Base-by-base conservation (phyloP, 768 basidiomycete species). In the Amanita inopinata region DNA sequence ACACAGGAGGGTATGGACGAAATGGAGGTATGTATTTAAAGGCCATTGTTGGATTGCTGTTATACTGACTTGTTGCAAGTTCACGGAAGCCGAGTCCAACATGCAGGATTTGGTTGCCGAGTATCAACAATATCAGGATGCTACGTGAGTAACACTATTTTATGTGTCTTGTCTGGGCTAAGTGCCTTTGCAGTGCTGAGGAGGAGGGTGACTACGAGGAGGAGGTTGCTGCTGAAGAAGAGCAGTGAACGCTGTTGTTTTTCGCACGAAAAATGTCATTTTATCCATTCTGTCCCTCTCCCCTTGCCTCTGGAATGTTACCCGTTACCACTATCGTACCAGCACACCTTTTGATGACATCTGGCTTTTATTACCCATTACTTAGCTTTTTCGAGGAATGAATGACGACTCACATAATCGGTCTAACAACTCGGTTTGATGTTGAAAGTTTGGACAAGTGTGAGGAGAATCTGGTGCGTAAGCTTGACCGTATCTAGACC, bases 1-100 rank as follows among this genome's bases (percentile, higher is more conserved):
- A 98, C 93, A 25, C 90, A 94, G 62, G 96, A 98, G 72, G 96
- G 96, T 62, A 98, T 99, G 94, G 94, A 92, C 60, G 90, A 91
- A 74, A 89, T 91, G 88, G 88, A 92, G 73, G 75, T 75, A 39
- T 33, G 70, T 59, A 15, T 28, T 33, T 14, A 25, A 3, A 14
- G 20, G 15, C 19, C 25, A 1, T 6, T 14, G 4, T 14, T 25
- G 3, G 24, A 24, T 37, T 33, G 14, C 2, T 2, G n/a, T 38
- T 48, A 15, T 42, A 32, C 38, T 35, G 15, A 38, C 12, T 18
- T 46, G 37, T 49, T 20, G 17, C 4, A 52, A 80, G 77, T 91
- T 97, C 77, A 93, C 94, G 49, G 94, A 98, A 65, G 94, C 93
- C 44, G 93, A 98, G 68, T 92, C 88, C 50, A 97, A 97, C 78